Evolutionary conservation across 306 rosid species (phyloP).

Genomic region (Sophora flavescens): DNA sequence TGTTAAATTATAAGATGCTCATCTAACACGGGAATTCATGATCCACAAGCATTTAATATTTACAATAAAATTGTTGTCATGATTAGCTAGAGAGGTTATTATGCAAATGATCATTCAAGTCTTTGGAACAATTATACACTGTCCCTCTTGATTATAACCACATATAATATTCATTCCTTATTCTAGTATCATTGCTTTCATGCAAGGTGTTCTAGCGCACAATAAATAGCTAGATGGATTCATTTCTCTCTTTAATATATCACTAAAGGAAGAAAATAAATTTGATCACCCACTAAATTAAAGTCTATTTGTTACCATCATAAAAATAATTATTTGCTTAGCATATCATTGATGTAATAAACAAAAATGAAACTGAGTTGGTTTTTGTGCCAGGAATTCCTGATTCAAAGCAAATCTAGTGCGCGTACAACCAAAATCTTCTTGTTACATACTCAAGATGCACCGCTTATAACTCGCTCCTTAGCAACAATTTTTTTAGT

Average conservation of each 20-base stretch:
- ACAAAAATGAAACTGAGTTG: background rate
- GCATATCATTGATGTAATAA: conserved; percentile 4
- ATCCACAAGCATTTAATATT: conserved; percentile 25
- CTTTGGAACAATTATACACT: background rate
- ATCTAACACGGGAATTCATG: background rate
- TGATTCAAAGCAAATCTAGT: too few species aligned
- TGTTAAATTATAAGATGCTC: conserved; percentile 13
- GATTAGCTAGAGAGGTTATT: conserved; percentile 21
- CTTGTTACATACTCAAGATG: too few species aligned
- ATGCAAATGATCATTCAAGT: conserved; percentile 16
- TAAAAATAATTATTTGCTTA: conserved; percentile 5
- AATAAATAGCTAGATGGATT: conserved; percentile 32
- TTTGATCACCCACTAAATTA: conserved; percentile 13
- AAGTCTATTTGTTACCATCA: conserved; percentile 14
- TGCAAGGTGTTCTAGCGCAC: conserved; percentile 1
- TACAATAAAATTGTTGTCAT: conserved; percentile 11
- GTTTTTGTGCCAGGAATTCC: too few species aligned
- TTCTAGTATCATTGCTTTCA: conserved; percentile 3
- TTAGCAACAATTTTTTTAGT: too few species aligned
- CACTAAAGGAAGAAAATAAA: background rate
- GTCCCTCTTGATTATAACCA: conserved; percentile 6
- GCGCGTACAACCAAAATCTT: too few species aligned
- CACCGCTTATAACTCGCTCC: too few species aligned
- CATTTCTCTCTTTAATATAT: conserved; percentile 32
- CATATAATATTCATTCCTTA: conserved; percentile 38